A percentile compares a stretch with the other conserved stretches of the same genome.
phyloP scores from a whole-genome alignment of 192 early-diverging fungal species.

The Backusella mclennaniae region DNA sequence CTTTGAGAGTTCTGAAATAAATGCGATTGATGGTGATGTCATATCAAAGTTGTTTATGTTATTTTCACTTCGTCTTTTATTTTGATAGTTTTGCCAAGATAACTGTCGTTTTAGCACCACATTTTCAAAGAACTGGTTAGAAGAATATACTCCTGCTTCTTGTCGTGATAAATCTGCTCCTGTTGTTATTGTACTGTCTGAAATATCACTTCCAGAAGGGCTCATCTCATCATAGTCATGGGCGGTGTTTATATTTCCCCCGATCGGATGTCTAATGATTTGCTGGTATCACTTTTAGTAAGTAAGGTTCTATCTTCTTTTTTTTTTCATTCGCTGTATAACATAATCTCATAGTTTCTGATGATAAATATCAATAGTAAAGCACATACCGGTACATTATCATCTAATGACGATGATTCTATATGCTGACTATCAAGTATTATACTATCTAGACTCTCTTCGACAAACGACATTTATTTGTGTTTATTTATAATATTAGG shows the following conservation, averaged over 20 bases:
- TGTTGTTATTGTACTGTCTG: background rate
- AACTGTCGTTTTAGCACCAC: background rate
- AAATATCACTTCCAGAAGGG: background rate
- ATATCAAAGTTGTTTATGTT: background rate
- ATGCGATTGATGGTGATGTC: background rate
- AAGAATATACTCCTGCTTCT: background rate
- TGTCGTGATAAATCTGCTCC: background rate
- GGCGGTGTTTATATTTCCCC: background rate
- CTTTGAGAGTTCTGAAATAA: background rate
- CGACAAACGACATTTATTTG: background rate
- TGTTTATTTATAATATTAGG: background rate
- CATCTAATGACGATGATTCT: background rate
- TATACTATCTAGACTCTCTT: background rate
- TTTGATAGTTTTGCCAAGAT: constrained; percentile 4
- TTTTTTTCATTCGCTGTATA: background rate
- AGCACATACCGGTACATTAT: background rate
- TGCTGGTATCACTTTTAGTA: constrained; percentile 2
- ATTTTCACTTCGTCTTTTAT: constrained; percentile 2
- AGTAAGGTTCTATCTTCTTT: background rate
- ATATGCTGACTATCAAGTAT: background rate
- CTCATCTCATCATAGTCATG: background rate
- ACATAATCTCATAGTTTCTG: background rate
- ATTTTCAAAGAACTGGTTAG: background rate
- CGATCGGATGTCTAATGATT: background rate
- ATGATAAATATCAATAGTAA: background rate